Evolutionary conservation across 78 protist genomes (phyloP), one percentile per base, ranked within the genome.

Genomic region (Diacronema lutheri): DNA sequence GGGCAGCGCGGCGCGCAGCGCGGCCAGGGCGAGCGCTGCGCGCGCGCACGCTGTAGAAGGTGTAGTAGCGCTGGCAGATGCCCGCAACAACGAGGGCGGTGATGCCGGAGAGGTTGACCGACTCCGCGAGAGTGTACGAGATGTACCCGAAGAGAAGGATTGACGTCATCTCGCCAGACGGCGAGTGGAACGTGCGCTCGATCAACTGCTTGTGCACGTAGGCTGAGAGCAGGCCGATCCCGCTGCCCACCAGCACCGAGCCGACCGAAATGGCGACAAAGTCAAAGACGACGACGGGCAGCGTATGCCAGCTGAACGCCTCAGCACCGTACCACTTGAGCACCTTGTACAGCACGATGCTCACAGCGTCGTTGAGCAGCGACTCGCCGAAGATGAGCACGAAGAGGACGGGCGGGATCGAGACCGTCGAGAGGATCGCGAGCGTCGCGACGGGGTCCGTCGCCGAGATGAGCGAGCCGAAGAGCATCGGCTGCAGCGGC

Each of bases 371-470:
- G 85, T 96, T 96, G 60, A 96, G 65, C 20, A 95, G 92, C 69
- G 92, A 83, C 79, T 96, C 98, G 26, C 98, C 98, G 69, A 95
- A 93, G 40, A 96, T 93, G 41, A 95, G 88, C 74, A 68, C 90
- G 83, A 89, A 74, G 46, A 96, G 81, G 41, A 81, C 88, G 13
- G 95, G 94, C 55, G 93, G 90, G 5, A 89, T 94, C 38, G 88
- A 65, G 21, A 94, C 60, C 20, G 86, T 91, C 40, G 86, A 68
- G 58, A 97, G 92, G 55, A 95, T 89, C n/a, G 98, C 93, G 29
- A 97, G 86, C 35, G 96, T 94, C 0, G 97, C 97, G 20, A 97
- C 98, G 4, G 99, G 97, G 86, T 97, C 99, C 19, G 94, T 95
- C 6, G 97, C 95, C 1, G 84, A 44, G 31, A 96, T 92, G 29